Conservation (phyloP, 352 stramenopile species). For the Phytophthora sp. region DNA sequence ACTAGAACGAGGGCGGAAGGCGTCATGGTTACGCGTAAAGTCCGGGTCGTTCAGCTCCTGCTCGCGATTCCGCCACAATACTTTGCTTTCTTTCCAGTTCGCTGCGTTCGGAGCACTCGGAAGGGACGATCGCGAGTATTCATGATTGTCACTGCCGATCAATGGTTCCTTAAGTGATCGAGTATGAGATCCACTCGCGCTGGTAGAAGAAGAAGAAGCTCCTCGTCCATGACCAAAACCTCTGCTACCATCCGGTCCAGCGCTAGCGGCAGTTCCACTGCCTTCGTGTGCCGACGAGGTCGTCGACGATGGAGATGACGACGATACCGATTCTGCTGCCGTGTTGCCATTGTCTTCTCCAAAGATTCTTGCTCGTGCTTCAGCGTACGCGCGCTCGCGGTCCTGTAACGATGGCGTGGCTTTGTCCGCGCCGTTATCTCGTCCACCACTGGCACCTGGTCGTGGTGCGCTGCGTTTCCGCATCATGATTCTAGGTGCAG, state of each 20-base stretch:
- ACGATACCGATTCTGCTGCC: conserved; percentile 30
- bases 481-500: conserved; percentile 93
- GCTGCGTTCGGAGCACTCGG: conserved; percentile 41
- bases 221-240: conserved; percentile 43
- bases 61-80: conserved; percentile 93
- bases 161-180: conserved; percentile 23
- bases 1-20: conserved; percentile 55
- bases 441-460: conserved; percentile 47
- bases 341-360: conserved; percentile 55
- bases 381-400: conserved; percentile 94
- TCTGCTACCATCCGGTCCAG: conserved; percentile 60
- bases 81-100: conserved; percentile 92
- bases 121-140: conserved; percentile 21
- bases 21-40: conserved; percentile 86
- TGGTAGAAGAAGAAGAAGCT: conserved; percentile 2
- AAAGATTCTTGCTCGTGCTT: conserved; percentile 95
- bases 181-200: neutral
- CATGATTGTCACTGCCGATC: conserved; percentile 16
- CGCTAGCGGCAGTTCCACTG: conserved; percentile 3
- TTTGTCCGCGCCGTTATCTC: conserved; percentile 56
- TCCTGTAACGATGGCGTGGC: conserved; percentile 87
- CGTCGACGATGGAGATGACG: conserved; percentile 33
- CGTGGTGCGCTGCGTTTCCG: conserved; percentile 61
- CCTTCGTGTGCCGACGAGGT: conserved; percentile 24
- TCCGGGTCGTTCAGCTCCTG: conserved; percentile 95